phyloP scores from a whole-genome alignment of 805 yeast species.

The Saccharomycopsis capsularis region DNA sequence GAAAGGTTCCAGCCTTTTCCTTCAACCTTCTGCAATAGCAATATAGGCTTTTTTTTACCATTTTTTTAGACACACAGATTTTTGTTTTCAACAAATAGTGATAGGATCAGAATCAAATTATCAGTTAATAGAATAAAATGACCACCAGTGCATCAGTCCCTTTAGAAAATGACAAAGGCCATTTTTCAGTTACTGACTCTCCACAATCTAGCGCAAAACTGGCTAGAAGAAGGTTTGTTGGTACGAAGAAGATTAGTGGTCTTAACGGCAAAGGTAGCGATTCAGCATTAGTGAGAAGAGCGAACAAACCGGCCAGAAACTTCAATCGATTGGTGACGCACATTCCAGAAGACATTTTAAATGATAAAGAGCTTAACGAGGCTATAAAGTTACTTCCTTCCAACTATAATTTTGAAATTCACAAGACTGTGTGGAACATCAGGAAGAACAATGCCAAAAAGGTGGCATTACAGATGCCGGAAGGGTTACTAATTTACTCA shows the following conservation, averaged over 20 bases:
- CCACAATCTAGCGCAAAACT: too few species aligned
- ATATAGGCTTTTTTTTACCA: too few species aligned
- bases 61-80: too few species aligned
- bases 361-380: constrained; percentile 74
- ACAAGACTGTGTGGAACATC: constrained; percentile 92
- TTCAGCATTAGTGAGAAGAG: constrained; percentile 26
- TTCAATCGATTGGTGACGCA: constrained; percentile 65
- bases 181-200: too few species aligned
- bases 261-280: constrained; percentile 14
- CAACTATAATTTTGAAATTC: constrained; percentile 92
- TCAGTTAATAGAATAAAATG: neutral
- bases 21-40: too few species aligned
- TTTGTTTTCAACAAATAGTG: too few species aligned
- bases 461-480: constrained; percentile 96
- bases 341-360: constrained; percentile 77
- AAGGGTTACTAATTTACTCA: constrained; percentile 84
- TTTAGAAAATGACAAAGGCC: too few species aligned
- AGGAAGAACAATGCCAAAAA: constrained; percentile 65
- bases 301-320: constrained; percentile 27
- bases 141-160: too few species aligned
- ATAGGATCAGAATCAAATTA: neutral
- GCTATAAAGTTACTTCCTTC: constrained; percentile 79
- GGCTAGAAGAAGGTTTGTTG: constrained; percentile 15
- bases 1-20: too few species aligned
- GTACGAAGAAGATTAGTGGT: constrained; percentile 7